Base-by-base conservation (phyloP, 257 asterid genomes). In the Jacaranda mimosifolia region DNA sequence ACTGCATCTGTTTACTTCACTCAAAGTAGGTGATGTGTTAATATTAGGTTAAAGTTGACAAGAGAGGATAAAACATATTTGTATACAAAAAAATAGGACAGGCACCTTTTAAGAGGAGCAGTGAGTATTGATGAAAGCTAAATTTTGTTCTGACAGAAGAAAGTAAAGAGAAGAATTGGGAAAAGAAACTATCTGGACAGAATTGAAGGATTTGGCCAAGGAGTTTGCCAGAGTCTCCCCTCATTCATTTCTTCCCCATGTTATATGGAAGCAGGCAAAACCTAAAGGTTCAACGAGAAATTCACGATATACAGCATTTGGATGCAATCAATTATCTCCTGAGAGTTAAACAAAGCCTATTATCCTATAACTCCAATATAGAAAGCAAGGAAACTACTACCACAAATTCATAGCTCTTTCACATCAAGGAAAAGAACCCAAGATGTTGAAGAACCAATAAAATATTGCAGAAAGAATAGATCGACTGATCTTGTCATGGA, bases 261-360 rank as follows among this genome's bases (percentile, higher is more conserved):
- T 51, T 69, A 9, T 8, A 36, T 35, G 40, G 72, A 60, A 68
- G 70, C 55, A 77, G 56, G 52, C 66, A 63, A 65, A 69, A 17
- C 76, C 14, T 6, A n/a, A 13, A 9, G 45, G 38, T 62, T 12
- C 63, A 21, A 14, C 39, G 38, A 26, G 7, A 62, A 7, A 77
- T 40, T 48, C 52, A 19, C 51, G 77, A 14, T 14, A 48, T 8
- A 70, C 60, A 56, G 66, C 49, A 60, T 14, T 7, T 5, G 56
- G 40, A 26, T 55, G 11, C 14, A 65, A 8, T 67, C 46, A 66
- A 2, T 18, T 4, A 18, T 69, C 36, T 38, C 7, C 18, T 60
- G 13, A 15, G 26, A 45, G 53, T 65, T 19, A 35, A 73, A 71
- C 11, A 48, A 48, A 14, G 35, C 26, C 46, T 17, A 10, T 76